These are phyloP conservation scores for Cryptococcus floricola DNA, from an alignment of 1,284 basidiomycete genomes.

Conservation along the genomic window DNA sequence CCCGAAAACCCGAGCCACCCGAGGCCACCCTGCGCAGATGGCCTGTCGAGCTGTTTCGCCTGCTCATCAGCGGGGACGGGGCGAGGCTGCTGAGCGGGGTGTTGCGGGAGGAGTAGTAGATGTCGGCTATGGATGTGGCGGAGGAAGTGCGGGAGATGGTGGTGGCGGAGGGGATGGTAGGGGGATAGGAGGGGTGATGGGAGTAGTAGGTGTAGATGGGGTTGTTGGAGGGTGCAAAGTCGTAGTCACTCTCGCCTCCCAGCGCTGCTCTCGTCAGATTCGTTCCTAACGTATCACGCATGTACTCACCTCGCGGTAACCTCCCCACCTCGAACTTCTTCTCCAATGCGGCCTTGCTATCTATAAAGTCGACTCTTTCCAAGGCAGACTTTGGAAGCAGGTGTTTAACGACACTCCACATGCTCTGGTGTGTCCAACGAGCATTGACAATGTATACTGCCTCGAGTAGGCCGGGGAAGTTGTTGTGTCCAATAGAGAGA, in stretches of 20 bases:
- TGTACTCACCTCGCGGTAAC: constrained; percentile 30
- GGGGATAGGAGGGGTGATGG: constrained; percentile 13
- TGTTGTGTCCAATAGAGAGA: constrained; percentile 38
- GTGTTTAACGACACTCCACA: constrained; percentile 52
- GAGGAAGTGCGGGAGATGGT: constrained; percentile 12
- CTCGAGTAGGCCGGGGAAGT: constrained; percentile 48
- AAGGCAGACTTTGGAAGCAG: constrained; percentile 51
- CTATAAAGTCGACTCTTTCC: constrained; percentile 51
- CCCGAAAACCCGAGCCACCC: not conserved
- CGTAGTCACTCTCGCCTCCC: constrained; percentile 26
- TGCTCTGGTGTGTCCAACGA: constrained; percentile 52
- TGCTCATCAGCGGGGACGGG: constrained; percentile 8
- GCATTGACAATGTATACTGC: constrained; percentile 52
- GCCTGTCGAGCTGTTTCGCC: constrained; percentile 2
- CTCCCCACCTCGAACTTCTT: constrained; percentile 34
- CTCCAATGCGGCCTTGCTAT: constrained; percentile 21
- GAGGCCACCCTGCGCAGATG: not conserved
- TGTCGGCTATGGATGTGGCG: constrained; percentile 43
- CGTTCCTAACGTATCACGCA: not conserved
- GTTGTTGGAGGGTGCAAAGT: constrained; percentile 20
- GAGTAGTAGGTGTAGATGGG: constrained; percentile 29
- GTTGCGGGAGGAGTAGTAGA: constrained; percentile 41
- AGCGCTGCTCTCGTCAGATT: not conserved
- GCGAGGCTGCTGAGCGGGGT: constrained; percentile 20
- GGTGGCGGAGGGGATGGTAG: not conserved